Evolutionary conservation across 2,329 filamentous ascomycete genomes (phyloP).

Genomic region (Trichoderma atroviride): DNA sequence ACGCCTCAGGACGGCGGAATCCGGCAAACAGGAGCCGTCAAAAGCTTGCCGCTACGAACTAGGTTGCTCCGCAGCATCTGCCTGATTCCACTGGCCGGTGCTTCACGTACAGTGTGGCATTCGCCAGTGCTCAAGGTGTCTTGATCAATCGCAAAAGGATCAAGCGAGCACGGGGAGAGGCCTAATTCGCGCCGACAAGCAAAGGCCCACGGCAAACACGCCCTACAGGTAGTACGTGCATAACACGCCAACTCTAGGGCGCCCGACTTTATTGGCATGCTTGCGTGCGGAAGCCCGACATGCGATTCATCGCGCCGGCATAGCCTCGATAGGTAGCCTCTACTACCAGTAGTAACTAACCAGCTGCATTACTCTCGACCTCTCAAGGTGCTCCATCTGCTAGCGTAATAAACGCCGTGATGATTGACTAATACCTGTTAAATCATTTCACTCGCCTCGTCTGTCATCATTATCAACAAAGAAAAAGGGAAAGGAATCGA

Average conservation of each 20-base stretch:
- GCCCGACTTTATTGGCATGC: not conserved
- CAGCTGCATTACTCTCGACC: not conserved
- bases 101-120: not conserved
- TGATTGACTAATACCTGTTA: conserved; percentile 9
- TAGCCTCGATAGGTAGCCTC: not conserved
- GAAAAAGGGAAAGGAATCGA: not conserved
- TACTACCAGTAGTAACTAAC: not conserved
- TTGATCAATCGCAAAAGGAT: not conserved
- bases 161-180: not conserved
- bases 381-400: conserved; percentile 5
- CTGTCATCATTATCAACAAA: not conserved
- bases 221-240: not conserved
- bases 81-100: not conserved
- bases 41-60: conserved; percentile 3
- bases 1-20: not conserved
- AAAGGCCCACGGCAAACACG: not conserved
- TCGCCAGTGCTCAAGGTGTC: not conserved
- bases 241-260: not conserved
- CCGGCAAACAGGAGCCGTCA: not conserved
- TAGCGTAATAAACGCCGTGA: not conserved
- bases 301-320: not conserved
- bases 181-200: not conserved
- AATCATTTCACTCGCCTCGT: not conserved
- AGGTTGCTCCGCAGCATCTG: not conserved
- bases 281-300: conserved; percentile 9